Evolutionary conservation across 495 filamentous ascomycete species (phyloP), one percentile per base, ranked within the genome.

Genomic region (Tuber magnatum): DNA sequence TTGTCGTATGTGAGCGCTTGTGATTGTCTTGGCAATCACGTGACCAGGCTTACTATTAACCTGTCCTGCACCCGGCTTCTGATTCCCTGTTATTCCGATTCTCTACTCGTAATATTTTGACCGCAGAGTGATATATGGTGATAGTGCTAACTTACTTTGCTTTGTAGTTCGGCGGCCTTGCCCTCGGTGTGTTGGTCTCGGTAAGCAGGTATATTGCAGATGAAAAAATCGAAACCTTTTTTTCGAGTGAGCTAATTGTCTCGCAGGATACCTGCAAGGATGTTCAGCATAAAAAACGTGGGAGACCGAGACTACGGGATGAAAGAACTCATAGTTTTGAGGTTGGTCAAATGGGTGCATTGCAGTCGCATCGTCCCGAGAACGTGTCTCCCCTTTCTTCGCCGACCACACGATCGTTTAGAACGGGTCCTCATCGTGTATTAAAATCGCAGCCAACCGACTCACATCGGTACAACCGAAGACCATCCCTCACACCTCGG

Each of bases 201-300:
- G 88, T 73, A 90, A 90, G 56, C 83, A 84, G 80, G 83, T 84
- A 76, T 73, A 81, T 74, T 41, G 40, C 24, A 41, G 65, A 22
- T 5, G 65, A 38, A 79, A 61, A 35, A n/a, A 42, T 56, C 70
- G 20, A 71, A 40, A 68, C 16, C 7, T 35, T 65, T 65, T 35
- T 65, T 65, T 18, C 6, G 14, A 18, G 28, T 48, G 69, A 28
- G 74, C 73, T 82, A 72, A 80, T 70, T 48, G 41, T 78, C 44
- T 81, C 74, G 77, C 84, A 97, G 88, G 91, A 94, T 72, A 88
- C 92, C n/a, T 98, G 94, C 79, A 87, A 93, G 71, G 95, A 99
- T 83, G 93, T 98, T 38, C 93, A 94, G 79, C 94, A 98, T 84
- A 99, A 97, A 85, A 98, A 97, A 83, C 87, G 95, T 76, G 95